Conservation (phyloP, 106 monocot genomes). For the Chionographis japonica region DNA sequence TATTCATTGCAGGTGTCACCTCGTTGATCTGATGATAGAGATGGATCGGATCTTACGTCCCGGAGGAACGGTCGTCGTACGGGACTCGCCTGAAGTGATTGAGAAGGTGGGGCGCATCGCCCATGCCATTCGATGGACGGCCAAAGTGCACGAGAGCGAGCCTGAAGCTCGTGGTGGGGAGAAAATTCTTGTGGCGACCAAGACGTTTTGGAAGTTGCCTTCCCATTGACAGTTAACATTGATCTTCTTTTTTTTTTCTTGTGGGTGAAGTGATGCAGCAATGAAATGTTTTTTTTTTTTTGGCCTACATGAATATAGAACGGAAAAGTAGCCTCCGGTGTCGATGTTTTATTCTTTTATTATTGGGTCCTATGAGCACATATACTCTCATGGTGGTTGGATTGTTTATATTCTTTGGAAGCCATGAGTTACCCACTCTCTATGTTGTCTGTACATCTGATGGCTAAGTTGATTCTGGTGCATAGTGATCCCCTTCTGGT, state of each 20-base stretch:
- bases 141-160: slow-evolving; percentile 47
- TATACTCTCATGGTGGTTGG: no score
- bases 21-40: slow-evolving; percentile 90
- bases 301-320: neutral
- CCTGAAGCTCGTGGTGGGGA: slow-evolving; percentile 55
- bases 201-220: slow-evolving; percentile 63
- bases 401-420: no score
- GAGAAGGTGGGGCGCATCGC: slow-evolving; percentile 58
- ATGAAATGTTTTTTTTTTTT: neutral
- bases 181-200: slow-evolving; percentile 73
- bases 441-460: no score
- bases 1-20: slow-evolving; percentile 50
- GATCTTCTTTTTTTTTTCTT: slow-evolving; percentile 2
- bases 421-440: no score
- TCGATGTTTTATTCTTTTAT: no score
- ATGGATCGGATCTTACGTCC: slow-evolving; percentile 92
- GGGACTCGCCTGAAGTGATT: slow-evolving; percentile 50
- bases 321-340: no score
- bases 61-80: slow-evolving; percentile 70
- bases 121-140: slow-evolving; percentile 58
- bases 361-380: no score
- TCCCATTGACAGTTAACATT: slow-evolving; percentile 1
- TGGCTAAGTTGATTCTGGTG: no score
- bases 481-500: no score
- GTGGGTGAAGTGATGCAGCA: neutral